phyloP scores from a whole-genome alignment of 1,284 basidiomycete species.

The Apiotrichum laibachii region DNA sequence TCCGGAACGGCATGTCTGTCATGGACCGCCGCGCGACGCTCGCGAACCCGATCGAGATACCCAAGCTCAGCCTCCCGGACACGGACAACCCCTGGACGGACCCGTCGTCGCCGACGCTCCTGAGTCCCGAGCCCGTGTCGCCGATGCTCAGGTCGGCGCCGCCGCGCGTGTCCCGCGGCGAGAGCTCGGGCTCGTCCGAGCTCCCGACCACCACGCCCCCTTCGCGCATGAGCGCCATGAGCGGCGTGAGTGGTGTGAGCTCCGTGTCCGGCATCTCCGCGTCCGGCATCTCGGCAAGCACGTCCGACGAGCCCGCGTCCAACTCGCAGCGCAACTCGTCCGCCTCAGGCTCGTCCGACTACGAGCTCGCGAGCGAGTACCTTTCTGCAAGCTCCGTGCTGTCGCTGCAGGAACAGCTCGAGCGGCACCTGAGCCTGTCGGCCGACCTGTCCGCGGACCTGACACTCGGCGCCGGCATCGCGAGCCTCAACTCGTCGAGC shows the following conservation, averaged over 20 bases:
- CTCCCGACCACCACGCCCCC: neutral
- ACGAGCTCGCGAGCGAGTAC: conserved; percentile 21
- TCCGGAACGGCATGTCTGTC: conserved; percentile 30
- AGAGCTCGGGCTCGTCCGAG: conserved; percentile 31
- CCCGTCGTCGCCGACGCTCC: neutral
- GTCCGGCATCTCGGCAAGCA: too few relatives aligned
- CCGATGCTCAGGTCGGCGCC: conserved; percentile 49
- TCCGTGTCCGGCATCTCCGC: neutral
- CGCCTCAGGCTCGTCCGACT: conserved; percentile 13
- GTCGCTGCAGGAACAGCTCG: conserved; percentile 12
- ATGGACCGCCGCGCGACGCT: conserved; percentile 31
- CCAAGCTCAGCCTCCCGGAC: conserved; percentile 17
- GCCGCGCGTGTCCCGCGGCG: conserved; percentile 25
- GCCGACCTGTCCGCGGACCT: neutral
- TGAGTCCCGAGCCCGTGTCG: conserved; percentile 21
- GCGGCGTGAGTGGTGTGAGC: neutral
- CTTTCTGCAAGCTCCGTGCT: conserved; percentile 13
- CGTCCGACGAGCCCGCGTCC: neutral
- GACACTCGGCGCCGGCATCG: neutral
- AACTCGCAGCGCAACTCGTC: conserved; percentile 7
- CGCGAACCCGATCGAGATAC: conserved; percentile 15
- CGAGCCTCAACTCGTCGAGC: too few relatives aligned
- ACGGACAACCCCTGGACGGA: conserved; percentile 2
- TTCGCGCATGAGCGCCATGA: conserved; percentile 1
- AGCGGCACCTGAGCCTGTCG: conserved; percentile 4